Conservation (phyloP, 305 asterid genomes). For the Ajuga reptans region DNA sequence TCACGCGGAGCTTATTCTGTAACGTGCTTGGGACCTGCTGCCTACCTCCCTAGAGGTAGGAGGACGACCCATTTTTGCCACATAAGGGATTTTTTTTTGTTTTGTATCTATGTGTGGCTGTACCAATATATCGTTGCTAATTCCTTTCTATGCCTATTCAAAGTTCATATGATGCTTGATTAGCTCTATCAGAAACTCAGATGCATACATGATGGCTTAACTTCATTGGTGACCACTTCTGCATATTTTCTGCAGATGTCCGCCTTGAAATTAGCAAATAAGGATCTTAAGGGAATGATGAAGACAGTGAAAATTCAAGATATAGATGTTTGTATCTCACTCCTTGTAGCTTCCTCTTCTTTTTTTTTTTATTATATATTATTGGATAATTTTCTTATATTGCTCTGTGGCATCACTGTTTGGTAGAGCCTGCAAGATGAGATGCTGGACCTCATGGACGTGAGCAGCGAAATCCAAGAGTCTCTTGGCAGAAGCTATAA, state of each 20-base stretch:
- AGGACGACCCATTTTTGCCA: conserved; percentile 26
- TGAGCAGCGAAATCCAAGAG: conserved; percentile 76
- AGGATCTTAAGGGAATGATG: conserved; percentile 89
- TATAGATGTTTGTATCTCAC: conserved; percentile 48
- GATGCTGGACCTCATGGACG: conserved; percentile 89
- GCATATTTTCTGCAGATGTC: conserved; percentile 51
- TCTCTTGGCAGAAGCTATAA: conserved; percentile 79
- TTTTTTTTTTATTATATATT: background rate
- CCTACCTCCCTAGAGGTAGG: conserved; percentile 53
- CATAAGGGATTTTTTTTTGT: conserved; percentile 5
- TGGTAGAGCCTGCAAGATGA: conserved; percentile 79
- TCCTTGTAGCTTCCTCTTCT: conserved; percentile 4
- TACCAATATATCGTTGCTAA: background rate
- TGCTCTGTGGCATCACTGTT: background rate
- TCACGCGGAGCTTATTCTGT: conserved; percentile 54
- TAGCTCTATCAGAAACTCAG: conserved; percentile 6
- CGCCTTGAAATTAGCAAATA: conserved; percentile 71
- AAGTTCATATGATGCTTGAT: conserved; percentile 18
- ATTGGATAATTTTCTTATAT: background rate
- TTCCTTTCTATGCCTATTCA: conserved; percentile 4
- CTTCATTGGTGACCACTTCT: conserved; percentile 17
- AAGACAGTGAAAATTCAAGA: conserved; percentile 80
- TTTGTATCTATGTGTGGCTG: conserved; percentile 7
- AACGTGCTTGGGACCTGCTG: conserved; percentile 66
- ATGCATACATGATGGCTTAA: background rate